These are phyloP conservation scores for Fraxinus nigra DNA, from an alignment of 305 asterid genomes.

Conservation along the genomic window DNA sequence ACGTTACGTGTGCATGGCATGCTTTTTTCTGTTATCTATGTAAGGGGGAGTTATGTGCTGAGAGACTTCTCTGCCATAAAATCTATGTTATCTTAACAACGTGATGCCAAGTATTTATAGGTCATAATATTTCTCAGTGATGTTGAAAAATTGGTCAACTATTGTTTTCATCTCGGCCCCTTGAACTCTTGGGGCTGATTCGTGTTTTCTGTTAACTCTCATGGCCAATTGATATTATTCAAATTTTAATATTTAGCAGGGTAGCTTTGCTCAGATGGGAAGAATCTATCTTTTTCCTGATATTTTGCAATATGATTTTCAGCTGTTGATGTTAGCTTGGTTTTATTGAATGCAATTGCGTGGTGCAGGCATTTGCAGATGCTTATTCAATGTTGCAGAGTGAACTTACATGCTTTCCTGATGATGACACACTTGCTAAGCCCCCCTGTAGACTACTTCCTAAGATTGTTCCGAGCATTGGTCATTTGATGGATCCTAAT, in stretches of 20 bases:
- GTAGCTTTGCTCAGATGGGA: slow-evolving; percentile 1
- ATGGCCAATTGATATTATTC: background rate
- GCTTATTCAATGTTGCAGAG: slow-evolving; percentile 85
- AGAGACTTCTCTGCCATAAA: background rate
- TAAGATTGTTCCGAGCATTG: slow-evolving; percentile 84
- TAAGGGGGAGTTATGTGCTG: background rate
- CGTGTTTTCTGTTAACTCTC: background rate
- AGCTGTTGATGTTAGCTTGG: background rate
- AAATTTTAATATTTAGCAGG: background rate
- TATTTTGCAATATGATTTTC: background rate
- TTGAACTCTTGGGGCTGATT: background rate
- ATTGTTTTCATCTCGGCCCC: background rate
- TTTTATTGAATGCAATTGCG: slow-evolving; percentile 10
- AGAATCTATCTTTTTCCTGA: background rate
- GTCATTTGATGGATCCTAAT: slow-evolving; percentile 50
- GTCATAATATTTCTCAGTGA: background rate
- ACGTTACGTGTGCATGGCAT: background rate
- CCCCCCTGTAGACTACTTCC: slow-evolving; percentile 68
- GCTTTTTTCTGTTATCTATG: background rate
- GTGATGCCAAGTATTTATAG: background rate
- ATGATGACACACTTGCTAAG: slow-evolving; percentile 44
- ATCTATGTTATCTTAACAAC: background rate
- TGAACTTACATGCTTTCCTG: slow-evolving; percentile 53
- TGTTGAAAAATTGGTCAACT: background rate
- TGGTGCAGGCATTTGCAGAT: slow-evolving; percentile 93